Percentiles rank a stretch among this genome's conserved stretches.
Conservation (phyloP, 2,329 filamentous ascomycete genomes). For the Monilinia fructicola region DNA sequence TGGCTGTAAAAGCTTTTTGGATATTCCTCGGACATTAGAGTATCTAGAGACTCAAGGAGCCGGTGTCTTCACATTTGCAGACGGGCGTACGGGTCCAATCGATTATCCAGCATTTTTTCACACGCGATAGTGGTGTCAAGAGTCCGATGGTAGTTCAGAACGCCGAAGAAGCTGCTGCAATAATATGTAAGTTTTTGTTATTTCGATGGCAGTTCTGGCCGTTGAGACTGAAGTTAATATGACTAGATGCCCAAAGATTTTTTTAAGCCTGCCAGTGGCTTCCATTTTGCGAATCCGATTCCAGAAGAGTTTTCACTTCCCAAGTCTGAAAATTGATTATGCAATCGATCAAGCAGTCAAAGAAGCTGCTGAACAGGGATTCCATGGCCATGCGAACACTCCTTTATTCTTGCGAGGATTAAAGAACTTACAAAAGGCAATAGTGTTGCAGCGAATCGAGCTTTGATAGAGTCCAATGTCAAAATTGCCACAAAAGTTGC, state of each 20-base stretch:
- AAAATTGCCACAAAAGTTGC: slow-evolving; percentile 63
- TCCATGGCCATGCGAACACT: slow-evolving; percentile 65
- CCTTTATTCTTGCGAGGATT: slow-evolving; percentile 68
- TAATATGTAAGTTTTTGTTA: slow-evolving; percentile 60
- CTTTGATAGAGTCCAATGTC: slow-evolving; percentile 66
- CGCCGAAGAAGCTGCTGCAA: slow-evolving; percentile 82
- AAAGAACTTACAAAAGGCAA: slow-evolving; percentile 64
- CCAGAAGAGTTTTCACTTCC: slow-evolving; percentile 59
- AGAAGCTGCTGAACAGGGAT: slow-evolving; percentile 53
- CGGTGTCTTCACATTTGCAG: slow-evolving; percentile 84
- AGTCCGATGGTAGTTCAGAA: slow-evolving; percentile 74
- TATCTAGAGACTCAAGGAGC: slow-evolving; percentile 71
- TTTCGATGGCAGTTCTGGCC: not conserved
- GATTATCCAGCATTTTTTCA: slow-evolving; percentile 93
- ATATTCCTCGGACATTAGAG: slow-evolving; percentile 87
- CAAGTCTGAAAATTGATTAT: slow-evolving; percentile 57
- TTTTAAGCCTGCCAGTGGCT: slow-evolving; percentile 64
- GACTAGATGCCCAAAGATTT: slow-evolving; percentile 69
- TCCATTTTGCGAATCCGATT: slow-evolving; percentile 84
- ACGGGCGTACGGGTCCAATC: slow-evolving; percentile 68
- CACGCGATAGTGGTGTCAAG: slow-evolving; percentile 76
- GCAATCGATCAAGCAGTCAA: slow-evolving; percentile 57
- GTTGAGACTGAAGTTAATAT: not conserved
- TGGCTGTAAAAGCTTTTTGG: slow-evolving; percentile 94
- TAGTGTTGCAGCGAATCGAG: slow-evolving; percentile 62